A percentile compares a stretch with the other conserved stretches of the same genome.
Evolutionary conservation across 2,329 filamentous ascomycete species (phyloP).

Genomic region (Eutypa lata): DNA sequence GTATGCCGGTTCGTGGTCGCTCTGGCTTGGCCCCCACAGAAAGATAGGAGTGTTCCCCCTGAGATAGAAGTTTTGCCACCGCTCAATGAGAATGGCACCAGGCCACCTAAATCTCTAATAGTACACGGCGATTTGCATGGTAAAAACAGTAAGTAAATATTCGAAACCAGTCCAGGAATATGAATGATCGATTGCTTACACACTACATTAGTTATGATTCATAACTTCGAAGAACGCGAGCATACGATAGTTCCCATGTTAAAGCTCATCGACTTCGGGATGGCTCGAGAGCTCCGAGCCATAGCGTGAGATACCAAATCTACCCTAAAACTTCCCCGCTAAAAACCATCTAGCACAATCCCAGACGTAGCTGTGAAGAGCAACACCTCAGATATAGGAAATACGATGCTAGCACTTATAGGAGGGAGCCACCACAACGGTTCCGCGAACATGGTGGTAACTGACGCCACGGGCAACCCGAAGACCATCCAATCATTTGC

Average conservation of each 20-base stretch:
- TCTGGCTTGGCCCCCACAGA: constrained; percentile 14
- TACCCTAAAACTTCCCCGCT: neutral
- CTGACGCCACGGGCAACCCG: constrained; percentile 1
- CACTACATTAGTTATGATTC: constrained; percentile 16
- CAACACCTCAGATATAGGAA: constrained; percentile 10
- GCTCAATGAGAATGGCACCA: neutral
- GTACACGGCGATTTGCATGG: constrained; percentile 17
- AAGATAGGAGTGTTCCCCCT: neutral
- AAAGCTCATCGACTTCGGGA: constrained; percentile 20
- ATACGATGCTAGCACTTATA: constrained; percentile 15
- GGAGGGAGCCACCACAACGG: constrained; percentile 8
- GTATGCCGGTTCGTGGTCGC: constrained; percentile 18
- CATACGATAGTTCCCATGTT: constrained; percentile 12
- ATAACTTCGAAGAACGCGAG: constrained; percentile 10
- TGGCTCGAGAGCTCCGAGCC: constrained; percentile 2
- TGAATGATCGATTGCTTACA: neutral
- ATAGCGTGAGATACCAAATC: constrained; percentile 5
- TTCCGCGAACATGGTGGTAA: constrained; percentile 10
- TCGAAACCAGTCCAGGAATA: neutral
- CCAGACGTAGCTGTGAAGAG: constrained; percentile 4
- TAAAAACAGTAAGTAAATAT: constrained; percentile 12
- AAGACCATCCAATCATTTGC: constrained; percentile 7
- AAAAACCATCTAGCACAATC: constrained; percentile 2
- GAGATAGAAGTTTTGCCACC: constrained; percentile 9
- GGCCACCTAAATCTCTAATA: constrained; percentile 8